Conservation (phyloP, 306 rosid genomes). For the Leucaena leucocephala region DNA sequence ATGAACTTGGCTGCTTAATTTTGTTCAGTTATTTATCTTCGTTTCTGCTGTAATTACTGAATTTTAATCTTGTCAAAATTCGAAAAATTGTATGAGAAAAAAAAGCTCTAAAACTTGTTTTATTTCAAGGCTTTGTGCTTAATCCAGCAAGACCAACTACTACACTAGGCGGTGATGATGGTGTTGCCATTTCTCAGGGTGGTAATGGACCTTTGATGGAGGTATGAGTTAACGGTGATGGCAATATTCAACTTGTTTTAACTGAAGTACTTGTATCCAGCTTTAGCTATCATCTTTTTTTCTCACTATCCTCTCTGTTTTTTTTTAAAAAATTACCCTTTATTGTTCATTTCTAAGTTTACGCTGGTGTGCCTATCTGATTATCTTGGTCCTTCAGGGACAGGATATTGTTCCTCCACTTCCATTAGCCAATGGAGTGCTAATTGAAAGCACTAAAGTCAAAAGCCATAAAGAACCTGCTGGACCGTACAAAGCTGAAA, state of each 20-base stretch:
- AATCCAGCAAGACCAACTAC: conserved; percentile 51
- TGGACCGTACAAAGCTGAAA: conserved; percentile 73
- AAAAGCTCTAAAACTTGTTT: conserved; percentile 37
- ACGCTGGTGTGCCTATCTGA: conserved; percentile 20
- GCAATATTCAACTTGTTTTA: conserved; percentile 16
- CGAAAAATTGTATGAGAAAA: conserved; percentile 14
- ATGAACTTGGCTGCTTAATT: conserved; percentile 22
- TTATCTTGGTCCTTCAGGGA: conserved; percentile 60
- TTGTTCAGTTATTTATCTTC: conserved; percentile 20
- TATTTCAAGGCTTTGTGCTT: conserved; percentile 54
- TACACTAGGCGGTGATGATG: conserved; percentile 40
- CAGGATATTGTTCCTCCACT: conserved; percentile 44
- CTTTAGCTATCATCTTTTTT: conserved; percentile 12
- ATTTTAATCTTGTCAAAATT: conserved; percentile 27
- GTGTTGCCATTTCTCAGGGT: conserved; percentile 48
- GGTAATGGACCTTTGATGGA: conserved; percentile 50
- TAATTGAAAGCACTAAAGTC: conserved; percentile 54
- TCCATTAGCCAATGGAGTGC: conserved; percentile 55
- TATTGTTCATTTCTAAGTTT: conserved; percentile 16
- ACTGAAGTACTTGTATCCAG: conserved; percentile 3
- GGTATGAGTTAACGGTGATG: conserved; percentile 49
- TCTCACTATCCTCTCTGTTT: background rate
- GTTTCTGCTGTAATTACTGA: conserved; percentile 9
- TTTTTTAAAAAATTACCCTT: background rate
- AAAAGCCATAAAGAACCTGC: conserved; percentile 62